phyloP scores from a whole-genome alignment of 1,284 basidiomycete species.

The Wallemia hederae region DNA sequence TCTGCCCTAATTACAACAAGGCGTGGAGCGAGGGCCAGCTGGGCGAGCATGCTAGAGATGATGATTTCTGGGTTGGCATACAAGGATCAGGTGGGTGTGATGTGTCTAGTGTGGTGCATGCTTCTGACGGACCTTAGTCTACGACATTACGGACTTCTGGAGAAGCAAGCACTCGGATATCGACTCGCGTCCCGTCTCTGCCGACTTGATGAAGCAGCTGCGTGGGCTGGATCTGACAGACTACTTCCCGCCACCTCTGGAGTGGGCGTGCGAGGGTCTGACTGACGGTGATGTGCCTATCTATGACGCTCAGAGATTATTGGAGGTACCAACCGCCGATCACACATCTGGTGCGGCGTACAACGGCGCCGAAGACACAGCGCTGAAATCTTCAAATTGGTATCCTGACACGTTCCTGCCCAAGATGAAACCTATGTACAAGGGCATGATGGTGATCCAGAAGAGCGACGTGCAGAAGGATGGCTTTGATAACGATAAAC shows the following conservation, averaged over 20 bases:
- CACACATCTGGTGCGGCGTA: conserved; percentile 95
- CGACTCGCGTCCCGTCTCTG: not conserved
- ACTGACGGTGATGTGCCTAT: not conserved
- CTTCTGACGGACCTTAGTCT: conserved; percentile 26
- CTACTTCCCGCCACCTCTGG: not conserved
- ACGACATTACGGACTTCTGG: not conserved
- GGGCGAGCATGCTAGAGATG: conserved; percentile 22
- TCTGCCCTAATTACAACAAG: conserved; percentile 62
- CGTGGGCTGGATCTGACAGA: not conserved
- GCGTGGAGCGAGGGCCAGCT: conserved; percentile 36
- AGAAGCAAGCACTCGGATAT: not conserved
- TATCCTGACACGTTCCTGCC: conserved; percentile 50
- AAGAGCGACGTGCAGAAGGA: not conserved
- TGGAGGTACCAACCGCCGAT: conserved; percentile 58
- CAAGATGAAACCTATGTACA: conserved; percentile 22
- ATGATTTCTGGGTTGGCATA: conserved; percentile 49
- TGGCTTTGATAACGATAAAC: conserved; percentile 24
- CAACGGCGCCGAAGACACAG: conserved; percentile 62
- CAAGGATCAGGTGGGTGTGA: conserved; percentile 78
- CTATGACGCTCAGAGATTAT: conserved; percentile 23
- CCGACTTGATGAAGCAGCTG: not conserved
- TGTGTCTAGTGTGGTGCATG: conserved; percentile 27
- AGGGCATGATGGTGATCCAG: not conserved
- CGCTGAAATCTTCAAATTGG: conserved; percentile 49
- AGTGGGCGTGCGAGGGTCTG: not conserved